Evolutionary conservation across 2,329 filamentous ascomycete genomes (phyloP).

Genomic region (Fusarium tuaranense): DNA sequence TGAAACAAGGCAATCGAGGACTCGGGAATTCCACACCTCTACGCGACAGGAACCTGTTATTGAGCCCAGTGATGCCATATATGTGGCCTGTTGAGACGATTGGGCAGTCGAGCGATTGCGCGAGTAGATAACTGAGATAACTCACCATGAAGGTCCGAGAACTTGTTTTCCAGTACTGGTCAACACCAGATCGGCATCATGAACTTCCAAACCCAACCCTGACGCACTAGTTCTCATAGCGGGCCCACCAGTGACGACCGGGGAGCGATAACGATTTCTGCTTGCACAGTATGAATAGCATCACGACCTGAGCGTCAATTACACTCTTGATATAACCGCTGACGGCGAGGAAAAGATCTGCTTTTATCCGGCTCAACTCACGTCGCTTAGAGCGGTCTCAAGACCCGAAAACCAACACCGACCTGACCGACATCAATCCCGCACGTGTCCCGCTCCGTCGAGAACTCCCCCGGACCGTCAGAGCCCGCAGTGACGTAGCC

Average conservation of each 20-base stretch:
- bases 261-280: not conserved
- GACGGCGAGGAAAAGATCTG: not conserved
- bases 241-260: slow-evolving; percentile 2
- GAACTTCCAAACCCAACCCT: slow-evolving; percentile 21
- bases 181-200: slow-evolving; percentile 35
- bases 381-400: not conserved
- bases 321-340: not conserved
- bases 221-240: slow-evolving; percentile 13
- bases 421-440: not conserved
- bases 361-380: not conserved
- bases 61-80: not conserved
- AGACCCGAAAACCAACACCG: not conserved
- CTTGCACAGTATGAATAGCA: not conserved
- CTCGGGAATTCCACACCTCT: not conserved
- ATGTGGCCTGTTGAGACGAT: not conserved
- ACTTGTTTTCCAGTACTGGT: slow-evolving; percentile 23
- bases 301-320: not conserved
- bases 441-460: not conserved
- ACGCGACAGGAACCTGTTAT: not conserved
- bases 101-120: slow-evolving; percentile 10
- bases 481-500: slow-evolving; percentile 36
- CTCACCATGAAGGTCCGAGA: slow-evolving; percentile 2
- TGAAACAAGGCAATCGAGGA: not conserved
- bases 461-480: not conserved
- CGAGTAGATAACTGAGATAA: slow-evolving; percentile 18